A percentile compares a stretch with the other conserved stretches of the same genome.
Conservation (phyloP, 148 eudicot genomes). For the Rhododendron kiyosumense region DNA sequence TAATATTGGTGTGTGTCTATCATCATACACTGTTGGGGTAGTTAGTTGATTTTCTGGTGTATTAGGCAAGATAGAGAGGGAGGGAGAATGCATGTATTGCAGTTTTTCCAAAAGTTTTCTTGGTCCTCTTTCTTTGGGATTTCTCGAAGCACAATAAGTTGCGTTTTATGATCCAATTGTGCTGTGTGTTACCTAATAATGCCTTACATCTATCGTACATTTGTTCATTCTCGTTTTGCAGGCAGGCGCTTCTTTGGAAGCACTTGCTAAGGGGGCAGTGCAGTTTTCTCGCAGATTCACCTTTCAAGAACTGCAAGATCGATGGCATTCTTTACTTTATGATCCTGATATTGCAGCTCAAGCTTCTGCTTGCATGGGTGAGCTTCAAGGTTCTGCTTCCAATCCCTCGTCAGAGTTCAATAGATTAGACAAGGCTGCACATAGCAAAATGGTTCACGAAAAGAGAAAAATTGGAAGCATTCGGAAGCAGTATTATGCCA, state of each 20-base stretch:
- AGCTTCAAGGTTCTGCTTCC: slow-evolving; percentile 50
- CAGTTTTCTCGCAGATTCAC: slow-evolving; percentile 74
- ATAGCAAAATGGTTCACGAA: slow-evolving; percentile 21
- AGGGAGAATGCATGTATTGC: background rate
- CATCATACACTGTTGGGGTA: background rate
- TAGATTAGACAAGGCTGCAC: slow-evolving; percentile 42
- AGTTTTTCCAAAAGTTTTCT: background rate
- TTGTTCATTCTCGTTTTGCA: slow-evolving; percentile 16
- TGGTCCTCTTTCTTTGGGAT: background rate
- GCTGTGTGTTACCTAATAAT: background rate
- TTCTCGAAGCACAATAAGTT: background rate
- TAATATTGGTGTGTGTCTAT: background rate
- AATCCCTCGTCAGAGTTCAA: slow-evolving; percentile 33
- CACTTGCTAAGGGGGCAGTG: slow-evolving; percentile 97
- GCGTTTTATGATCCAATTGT: background rate
- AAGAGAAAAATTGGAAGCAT: slow-evolving; percentile 68
- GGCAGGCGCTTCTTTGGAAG: slow-evolving; percentile 86
- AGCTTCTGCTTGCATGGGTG: slow-evolving; percentile 56
- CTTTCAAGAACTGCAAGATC: slow-evolving; percentile 58
- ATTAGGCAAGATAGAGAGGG: background rate
- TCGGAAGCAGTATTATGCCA: slow-evolving; percentile 65
- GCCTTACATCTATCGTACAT: background rate
- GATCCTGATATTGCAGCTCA: slow-evolving; percentile 60
- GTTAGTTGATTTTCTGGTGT: background rate
- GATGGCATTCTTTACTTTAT: slow-evolving; percentile 76